A percentile compares a stretch with the other conserved stretches of the same genome.
Evolutionary conservation across 176 grass and related monocot species (phyloP).

Genomic region (Otatea glauca): DNA sequence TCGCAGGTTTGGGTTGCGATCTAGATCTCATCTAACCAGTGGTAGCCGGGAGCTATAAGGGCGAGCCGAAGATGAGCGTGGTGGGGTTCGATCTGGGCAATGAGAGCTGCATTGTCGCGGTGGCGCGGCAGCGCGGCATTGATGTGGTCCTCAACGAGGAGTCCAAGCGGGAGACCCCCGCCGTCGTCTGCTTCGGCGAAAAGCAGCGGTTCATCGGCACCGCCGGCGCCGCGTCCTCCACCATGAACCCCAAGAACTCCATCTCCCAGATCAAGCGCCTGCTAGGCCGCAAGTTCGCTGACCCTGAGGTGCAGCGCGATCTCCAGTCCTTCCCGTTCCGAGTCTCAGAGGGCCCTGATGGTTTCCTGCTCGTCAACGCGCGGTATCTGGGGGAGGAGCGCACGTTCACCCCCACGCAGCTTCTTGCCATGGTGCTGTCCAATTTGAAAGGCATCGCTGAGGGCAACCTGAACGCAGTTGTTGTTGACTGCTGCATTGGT

Average conservation of each 20-base stretch:
- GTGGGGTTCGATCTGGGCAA: conserved; percentile 85
- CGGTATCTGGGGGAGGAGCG: conserved; percentile 66
- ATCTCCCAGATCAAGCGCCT: conserved; percentile 91
- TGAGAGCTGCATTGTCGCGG: conserved; percentile 81
- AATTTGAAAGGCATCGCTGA: conserved; percentile 82
- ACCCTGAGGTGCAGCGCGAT: conserved; percentile 76
- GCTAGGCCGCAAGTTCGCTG: conserved; percentile 62
- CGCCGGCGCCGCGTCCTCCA: conserved; percentile 60
- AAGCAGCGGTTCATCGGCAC: conserved; percentile 92
- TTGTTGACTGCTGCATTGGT: conserved; percentile 88
- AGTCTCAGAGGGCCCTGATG: conserved; percentile 70
- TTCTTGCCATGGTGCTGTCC: conserved; percentile 86
- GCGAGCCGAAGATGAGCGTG: conserved; percentile 68
- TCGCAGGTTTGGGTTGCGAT: conserved; percentile 6
- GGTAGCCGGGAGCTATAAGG: neutral
- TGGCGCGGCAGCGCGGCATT: conserved; percentile 86
- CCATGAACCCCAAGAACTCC: conserved; percentile 87
- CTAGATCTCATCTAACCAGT: neutral
- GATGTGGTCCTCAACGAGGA: conserved; percentile 95
- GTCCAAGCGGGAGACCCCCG: conserved; percentile 90
- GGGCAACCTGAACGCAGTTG: conserved; percentile 59
- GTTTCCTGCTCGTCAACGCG: conserved; percentile 64
- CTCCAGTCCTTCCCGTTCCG: conserved; percentile 63
- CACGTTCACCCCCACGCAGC: conserved; percentile 69
- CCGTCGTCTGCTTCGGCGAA: conserved; percentile 82